Percentiles rank a stretch among this genome's conserved stretches.
Evolutionary conservation across 768 basidiomycete genomes (phyloP).

Genomic region (Calocybe indica): DNA sequence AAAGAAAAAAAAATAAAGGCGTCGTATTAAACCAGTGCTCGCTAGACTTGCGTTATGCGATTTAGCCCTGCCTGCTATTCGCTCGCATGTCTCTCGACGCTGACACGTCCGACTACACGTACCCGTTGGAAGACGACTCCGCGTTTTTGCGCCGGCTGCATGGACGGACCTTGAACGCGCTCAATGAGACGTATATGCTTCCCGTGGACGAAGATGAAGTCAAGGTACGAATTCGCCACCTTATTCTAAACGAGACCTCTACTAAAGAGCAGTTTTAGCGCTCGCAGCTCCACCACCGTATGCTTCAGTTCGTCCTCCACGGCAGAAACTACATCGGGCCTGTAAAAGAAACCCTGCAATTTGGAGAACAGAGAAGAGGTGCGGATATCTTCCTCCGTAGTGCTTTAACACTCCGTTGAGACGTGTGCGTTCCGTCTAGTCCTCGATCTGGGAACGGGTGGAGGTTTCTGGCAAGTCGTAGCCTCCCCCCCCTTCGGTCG

Average conservation of each 20-base stretch:
- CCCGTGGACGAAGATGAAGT: slow-evolving; percentile 65
- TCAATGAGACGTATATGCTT: slow-evolving; percentile 54
- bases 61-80: slow-evolving; percentile 8
- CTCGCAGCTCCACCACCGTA: slow-evolving; percentile 54
- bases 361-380: slow-evolving; percentile 41
- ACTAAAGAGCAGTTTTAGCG: slow-evolving; percentile 31
- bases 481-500: too few relatives aligned
- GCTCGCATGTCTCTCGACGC: slow-evolving; percentile 16
- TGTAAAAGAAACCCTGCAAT: slow-evolving; percentile 48
- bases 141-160: slow-evolving; percentile 49
- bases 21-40: slow-evolving; percentile 3
- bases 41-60: slow-evolving; percentile 12
- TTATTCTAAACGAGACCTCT: slow-evolving; percentile 1
- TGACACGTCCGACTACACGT: slow-evolving; percentile 10
- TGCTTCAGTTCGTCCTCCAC: slow-evolving; percentile 60
- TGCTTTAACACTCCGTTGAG: background rate
- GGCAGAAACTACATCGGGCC: slow-evolving; percentile 67
- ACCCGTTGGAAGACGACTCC: slow-evolving; percentile 35
- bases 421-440: slow-evolving; percentile 26
- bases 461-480: slow-evolving; percentile 47
- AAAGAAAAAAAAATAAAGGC: slow-evolving; percentile 1
- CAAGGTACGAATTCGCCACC: slow-evolving; percentile 31
- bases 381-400: slow-evolving; percentile 8
- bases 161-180: slow-evolving; percentile 47
- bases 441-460: slow-evolving; percentile 67